A percentile compares a stretch with the other conserved stretches of the same genome.
Evolutionary conservation across 1,284 basidiomycete genomes (phyloP).

Genomic region (Microbotryum lychnidis-dioicae): DNA sequence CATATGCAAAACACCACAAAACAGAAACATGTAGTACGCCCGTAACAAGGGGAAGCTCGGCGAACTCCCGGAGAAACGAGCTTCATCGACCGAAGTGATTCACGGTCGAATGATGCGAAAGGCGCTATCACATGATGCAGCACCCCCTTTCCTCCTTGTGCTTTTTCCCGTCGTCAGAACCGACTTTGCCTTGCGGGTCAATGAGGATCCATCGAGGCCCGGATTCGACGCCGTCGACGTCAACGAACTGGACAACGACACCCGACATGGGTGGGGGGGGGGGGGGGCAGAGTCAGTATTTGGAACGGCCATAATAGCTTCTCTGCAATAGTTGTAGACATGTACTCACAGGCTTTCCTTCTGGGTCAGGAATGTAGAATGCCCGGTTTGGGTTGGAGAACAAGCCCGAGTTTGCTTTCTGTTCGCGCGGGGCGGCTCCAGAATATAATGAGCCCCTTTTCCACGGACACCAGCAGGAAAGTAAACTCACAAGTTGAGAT

Average conservation of each 20-base stretch:
- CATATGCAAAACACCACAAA: too few species aligned
- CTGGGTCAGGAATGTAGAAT: slow-evolving; percentile 21
- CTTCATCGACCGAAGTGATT: too few species aligned
- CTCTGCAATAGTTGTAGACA: not conserved
- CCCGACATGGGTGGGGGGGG: accelerated
- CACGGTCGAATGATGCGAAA: too few species aligned
- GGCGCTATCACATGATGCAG: too few species aligned
- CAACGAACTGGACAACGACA: slow-evolving; percentile 13
- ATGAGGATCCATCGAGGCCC: slow-evolving; percentile 27
- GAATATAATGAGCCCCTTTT: too few species aligned
- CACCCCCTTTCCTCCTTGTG: not conserved
- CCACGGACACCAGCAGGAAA: not conserved
- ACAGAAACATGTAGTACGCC: too few species aligned
- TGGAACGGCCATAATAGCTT: too few species aligned
- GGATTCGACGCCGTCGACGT: slow-evolving; percentile 25
- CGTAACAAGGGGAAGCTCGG: too few species aligned
- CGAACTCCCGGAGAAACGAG: too few species aligned
- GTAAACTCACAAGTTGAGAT: slow-evolving; percentile 15
- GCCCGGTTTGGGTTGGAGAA: slow-evolving; percentile 21
- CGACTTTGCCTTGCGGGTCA: slow-evolving; percentile 14
- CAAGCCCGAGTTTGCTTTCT: slow-evolving; percentile 26
- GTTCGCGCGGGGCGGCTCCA: not conserved
- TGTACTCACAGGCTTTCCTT: slow-evolving; percentile 7
- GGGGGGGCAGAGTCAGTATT: not conserved
- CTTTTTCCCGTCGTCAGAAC: not conserved